phyloP scores from a whole-genome alignment of 345 rosid genomes.

The Jatropha curcas region DNA sequence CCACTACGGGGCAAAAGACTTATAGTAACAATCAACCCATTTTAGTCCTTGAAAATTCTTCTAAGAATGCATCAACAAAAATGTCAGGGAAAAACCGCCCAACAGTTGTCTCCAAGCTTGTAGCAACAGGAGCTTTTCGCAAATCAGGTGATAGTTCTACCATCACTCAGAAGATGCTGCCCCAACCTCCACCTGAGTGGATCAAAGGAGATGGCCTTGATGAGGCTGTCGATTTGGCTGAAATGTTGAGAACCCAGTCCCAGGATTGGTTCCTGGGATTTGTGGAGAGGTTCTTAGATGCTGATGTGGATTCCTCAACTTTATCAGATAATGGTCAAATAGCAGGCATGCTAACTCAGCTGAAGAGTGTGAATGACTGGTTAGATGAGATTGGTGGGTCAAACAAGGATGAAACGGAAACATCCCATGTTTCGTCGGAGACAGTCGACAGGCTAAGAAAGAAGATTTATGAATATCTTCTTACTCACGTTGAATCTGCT shows the following conservation, averaged over 20 bases:
- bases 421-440: conserved; percentile 57
- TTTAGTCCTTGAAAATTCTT: conserved; percentile 54
- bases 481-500: conserved; percentile 88
- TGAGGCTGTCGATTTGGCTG: conserved; percentile 75
- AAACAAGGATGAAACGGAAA: conserved; percentile 52
- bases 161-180: conserved; percentile 44
- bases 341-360: conserved; percentile 88
- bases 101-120: conserved; percentile 63
- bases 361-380: conserved; percentile 96
- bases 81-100: conserved; percentile 50
- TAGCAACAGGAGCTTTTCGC: conserved; percentile 67
- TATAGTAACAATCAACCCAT: conserved; percentile 45
- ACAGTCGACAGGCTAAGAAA: conserved; percentile 67
- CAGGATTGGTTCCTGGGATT: conserved; percentile 93
- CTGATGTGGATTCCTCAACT: conserved; percentile 55
- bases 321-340: conserved; percentile 79
- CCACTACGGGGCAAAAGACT: conserved; percentile 39
- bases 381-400: conserved; percentile 69
- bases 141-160: conserved; percentile 49
- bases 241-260: conserved; percentile 67
- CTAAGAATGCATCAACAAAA: conserved; percentile 48
- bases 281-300: conserved; percentile 87
- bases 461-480: conserved; percentile 89
- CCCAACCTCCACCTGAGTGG: conserved; percentile 70
- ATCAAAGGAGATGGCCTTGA: conserved; percentile 61